Percentiles rank a stretch among this genome's conserved stretches.
Evolutionary conservation across 305 asterid species (phyloP).

Genomic region (Fraxinus platypoda): DNA sequence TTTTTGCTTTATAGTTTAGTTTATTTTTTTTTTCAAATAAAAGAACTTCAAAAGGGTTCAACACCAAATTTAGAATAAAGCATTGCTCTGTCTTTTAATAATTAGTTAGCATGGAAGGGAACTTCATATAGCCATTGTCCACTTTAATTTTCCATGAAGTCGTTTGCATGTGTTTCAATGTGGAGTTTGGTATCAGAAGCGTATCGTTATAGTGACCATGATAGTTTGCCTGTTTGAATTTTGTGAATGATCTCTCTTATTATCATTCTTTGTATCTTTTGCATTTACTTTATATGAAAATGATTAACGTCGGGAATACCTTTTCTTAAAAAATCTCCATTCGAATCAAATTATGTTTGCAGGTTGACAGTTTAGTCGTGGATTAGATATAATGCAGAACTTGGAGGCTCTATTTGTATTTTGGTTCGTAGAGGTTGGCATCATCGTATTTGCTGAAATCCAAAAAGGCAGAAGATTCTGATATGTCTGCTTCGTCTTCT

Average conservation of each 20-base stretch:
- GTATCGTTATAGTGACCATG: background rate
- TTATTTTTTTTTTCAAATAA: background rate
- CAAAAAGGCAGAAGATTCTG: conserved; percentile 11
- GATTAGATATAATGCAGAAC: conserved; percentile 26
- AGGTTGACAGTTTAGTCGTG: conserved; percentile 23
- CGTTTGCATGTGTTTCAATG: background rate
- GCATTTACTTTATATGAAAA: background rate
- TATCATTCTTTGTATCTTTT: background rate
- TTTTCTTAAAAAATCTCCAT: background rate
- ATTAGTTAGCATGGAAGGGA: background rate
- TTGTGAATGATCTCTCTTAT: background rate
- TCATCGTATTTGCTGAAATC: conserved; percentile 7
- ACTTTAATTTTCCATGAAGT: background rate
- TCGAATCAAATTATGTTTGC: conserved; percentile 7
- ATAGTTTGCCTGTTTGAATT: background rate
- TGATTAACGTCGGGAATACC: background rate
- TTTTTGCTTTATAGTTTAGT: background rate
- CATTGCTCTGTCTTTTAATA: background rate
- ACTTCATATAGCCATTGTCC: background rate
- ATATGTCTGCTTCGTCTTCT: conserved; percentile 12
- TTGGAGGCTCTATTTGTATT: conserved; percentile 16
- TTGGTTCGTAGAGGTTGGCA: conserved; percentile 23
- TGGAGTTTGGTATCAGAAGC: background rate
- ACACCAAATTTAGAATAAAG: background rate
- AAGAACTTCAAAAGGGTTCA: background rate